phyloP scores from a whole-genome alignment of 352 stramenopile genomes.

The Pythium scleroteichum region DNA sequence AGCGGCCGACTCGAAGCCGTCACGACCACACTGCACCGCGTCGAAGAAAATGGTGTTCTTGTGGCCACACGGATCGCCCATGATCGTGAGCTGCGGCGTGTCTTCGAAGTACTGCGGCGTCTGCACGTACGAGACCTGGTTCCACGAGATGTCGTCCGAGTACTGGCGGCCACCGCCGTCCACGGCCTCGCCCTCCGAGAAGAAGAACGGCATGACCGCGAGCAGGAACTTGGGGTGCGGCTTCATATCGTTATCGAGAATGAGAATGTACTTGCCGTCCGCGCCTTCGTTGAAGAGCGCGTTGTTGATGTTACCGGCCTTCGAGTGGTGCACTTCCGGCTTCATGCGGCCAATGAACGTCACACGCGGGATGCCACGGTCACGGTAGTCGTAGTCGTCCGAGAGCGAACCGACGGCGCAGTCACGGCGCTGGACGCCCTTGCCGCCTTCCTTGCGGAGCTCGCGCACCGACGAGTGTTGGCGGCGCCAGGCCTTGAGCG shows the following conservation, averaged over 20 bases:
- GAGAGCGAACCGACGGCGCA: conserved; percentile 85
- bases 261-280: conserved; percentile 87
- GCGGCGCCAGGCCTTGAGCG: conserved; percentile 81
- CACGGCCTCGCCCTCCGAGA: conserved; percentile 85
- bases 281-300: conserved; percentile 88
- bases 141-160: conserved; percentile 89
- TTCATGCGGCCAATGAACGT: conserved; percentile 90
- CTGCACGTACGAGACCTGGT: conserved; percentile 89
- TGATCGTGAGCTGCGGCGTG: conserved; percentile 78
- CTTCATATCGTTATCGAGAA: conserved; percentile 94
- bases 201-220: conserved; percentile 88
- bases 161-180: conserved; percentile 84
- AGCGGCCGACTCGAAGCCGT: conserved; percentile 86
- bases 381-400: conserved; percentile 91
- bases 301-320: conserved; percentile 94
- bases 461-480: conserved; percentile 86
- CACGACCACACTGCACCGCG: conserved; percentile 83
- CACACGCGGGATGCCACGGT: conserved; percentile 82
- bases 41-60: conserved; percentile 93
- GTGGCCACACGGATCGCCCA: conserved; percentile 88
- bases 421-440: conserved; percentile 81
- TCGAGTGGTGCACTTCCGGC: conserved; percentile 87
- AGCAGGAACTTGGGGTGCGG: conserved; percentile 88
- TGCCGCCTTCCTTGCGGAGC: conserved; percentile 78
- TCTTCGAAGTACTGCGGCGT: conserved; percentile 91